phyloP scores from a whole-genome alignment of 176 grass and related monocot genomes.

The Eremochloa ophiuroides region DNA sequence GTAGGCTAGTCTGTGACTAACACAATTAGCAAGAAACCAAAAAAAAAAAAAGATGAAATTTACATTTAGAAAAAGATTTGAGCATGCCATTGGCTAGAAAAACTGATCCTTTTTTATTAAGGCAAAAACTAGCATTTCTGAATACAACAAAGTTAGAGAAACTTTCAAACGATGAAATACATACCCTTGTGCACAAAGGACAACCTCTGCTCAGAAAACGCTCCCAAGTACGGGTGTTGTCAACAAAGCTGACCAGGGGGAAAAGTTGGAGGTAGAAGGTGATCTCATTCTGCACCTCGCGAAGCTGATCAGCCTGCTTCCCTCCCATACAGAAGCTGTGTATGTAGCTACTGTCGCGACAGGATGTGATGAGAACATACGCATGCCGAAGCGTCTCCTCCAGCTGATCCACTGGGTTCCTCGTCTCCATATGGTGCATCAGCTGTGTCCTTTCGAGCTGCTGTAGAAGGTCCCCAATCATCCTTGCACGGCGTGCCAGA shows the following conservation, averaged over 20 bases:
- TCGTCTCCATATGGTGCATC: conserved; percentile 57
- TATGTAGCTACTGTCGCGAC: conserved; percentile 49
- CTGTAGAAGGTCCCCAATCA: conserved; percentile 60
- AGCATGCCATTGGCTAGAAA: neutral
- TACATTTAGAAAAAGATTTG: neutral
- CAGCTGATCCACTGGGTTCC: conserved; percentile 68
- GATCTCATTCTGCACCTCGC: conserved; percentile 63
- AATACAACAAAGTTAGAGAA: neutral
- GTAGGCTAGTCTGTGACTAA: neutral
- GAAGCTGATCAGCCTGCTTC: conserved; percentile 45
- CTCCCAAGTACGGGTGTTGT: conserved; percentile 43
- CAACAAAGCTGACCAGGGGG: conserved; percentile 64
- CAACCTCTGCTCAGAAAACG: neutral
- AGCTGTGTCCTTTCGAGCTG: conserved; percentile 52
- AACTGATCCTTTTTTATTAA: neutral
- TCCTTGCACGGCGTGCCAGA: conserved; percentile 49
- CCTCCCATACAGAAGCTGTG: conserved; percentile 50
- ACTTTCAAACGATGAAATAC: neutral
- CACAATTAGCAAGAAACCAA: neutral
- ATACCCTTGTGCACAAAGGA: conserved; percentile 4
- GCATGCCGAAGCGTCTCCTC: conserved; percentile 48
- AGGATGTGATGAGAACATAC: conserved; percentile 50
- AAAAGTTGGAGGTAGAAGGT: conserved; percentile 66
- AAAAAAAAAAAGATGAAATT: neutral
- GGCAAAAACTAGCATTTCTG: neutral